phyloP scores from a whole-genome alignment of 345 rosid genomes.

The Eutrema japonicum region DNA sequence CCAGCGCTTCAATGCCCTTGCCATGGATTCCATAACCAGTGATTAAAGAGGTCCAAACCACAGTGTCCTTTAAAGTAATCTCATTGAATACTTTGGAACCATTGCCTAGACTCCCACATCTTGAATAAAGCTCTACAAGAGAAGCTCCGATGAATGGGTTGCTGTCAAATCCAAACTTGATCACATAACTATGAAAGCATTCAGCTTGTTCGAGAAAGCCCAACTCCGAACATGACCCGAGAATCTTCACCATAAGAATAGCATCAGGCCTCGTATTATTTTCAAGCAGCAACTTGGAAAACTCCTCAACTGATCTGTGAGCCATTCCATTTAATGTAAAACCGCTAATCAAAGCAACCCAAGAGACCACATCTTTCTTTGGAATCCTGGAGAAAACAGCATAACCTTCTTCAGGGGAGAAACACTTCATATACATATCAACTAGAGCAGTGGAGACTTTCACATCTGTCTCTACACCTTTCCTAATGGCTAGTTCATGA shows the following conservation, averaged over 20 bases:
- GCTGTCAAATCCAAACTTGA: conserved; percentile 49
- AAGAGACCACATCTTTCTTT: conserved; percentile 59
- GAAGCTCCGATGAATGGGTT: conserved; percentile 53
- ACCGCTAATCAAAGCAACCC: conserved; percentile 64
- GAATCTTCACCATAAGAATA: conserved; percentile 60
- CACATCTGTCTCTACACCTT: conserved; percentile 48
- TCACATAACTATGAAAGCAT: conserved; percentile 57
- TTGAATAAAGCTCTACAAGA: conserved; percentile 61
- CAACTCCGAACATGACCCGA: conserved; percentile 54
- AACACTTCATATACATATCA: conserved; percentile 69
- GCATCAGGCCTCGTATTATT: conserved; percentile 56
- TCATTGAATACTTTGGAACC: conserved; percentile 51
- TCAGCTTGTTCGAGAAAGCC: conserved; percentile 59
- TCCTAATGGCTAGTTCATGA: conserved; percentile 51
- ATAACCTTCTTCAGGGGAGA: conserved; percentile 52
- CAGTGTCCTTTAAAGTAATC: conserved; percentile 52
- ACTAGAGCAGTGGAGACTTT: conserved; percentile 59
- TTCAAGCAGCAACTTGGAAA: conserved; percentile 49
- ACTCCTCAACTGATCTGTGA: conserved; percentile 47
- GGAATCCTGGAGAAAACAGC: conserved; percentile 56
- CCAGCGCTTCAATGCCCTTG: conserved; percentile 47
- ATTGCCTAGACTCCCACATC: conserved; percentile 55
- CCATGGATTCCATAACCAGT: conserved; percentile 64
- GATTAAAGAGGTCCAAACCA: conserved; percentile 65
- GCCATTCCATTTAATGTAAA: conserved; percentile 58